A percentile compares a stretch with the other conserved stretches of the same genome.
Evolutionary conservation across 2,329 filamentous ascomycete genomes (phyloP).

Genomic region (Botrytis elliptica): DNA sequence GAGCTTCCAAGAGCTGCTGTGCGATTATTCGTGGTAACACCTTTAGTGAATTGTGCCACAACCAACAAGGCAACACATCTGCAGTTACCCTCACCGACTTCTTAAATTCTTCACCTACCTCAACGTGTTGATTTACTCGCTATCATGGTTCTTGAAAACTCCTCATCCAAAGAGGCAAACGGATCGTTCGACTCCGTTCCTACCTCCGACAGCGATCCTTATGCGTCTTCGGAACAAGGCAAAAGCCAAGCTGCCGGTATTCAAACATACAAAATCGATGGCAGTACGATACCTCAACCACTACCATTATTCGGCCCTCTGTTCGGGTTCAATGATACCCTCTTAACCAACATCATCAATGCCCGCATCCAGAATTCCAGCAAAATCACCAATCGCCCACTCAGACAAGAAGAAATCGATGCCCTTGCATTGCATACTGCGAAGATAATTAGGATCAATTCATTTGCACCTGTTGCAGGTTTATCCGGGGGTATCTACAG

Average conservation of each 20-base stretch:
- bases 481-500: constrained; percentile 32
- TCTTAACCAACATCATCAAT: constrained; percentile 6
- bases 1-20: constrained; percentile 3
- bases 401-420: constrained; percentile 34
- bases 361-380: background rate
- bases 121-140: background rate
- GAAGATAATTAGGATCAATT: constrained; percentile 33
- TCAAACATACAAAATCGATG: constrained; percentile 18
- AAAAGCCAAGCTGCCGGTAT: background rate
- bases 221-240: constrained; percentile 20
- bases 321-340: constrained; percentile 29
- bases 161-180: constrained; percentile 23
- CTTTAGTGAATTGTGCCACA: background rate
- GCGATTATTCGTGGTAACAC: constrained; percentile 9
- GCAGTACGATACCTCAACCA: constrained; percentile 30
- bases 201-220: constrained; percentile 35
- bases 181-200: constrained; percentile 31
- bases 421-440: constrained; percentile 34
- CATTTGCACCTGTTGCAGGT: constrained; percentile 32
- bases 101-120: background rate
- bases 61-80: background rate
- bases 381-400: constrained; percentile 24
- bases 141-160: constrained; percentile 35
- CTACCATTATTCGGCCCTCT: constrained; percentile 33
- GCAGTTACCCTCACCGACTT: constrained; percentile 22